Percentiles rank a stretch among this genome's conserved stretches.
Conservation (phyloP, 805 yeast species). For the Ogataea philodendri region DNA sequence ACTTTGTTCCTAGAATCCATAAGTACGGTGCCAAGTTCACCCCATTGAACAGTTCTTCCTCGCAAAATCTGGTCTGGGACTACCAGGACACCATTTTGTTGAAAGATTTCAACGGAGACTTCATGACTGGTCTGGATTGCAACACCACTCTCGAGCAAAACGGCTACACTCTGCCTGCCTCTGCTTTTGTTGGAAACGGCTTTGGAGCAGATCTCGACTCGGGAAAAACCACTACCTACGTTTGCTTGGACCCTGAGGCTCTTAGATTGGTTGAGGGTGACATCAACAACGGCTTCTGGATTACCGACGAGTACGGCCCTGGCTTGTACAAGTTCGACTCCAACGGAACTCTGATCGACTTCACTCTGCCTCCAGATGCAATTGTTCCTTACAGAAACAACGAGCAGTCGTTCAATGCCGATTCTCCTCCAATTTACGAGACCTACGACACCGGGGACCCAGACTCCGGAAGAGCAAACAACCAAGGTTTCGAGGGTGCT, state of each 20-base stretch:
- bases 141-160: slow-evolving; percentile 27
- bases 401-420: slow-evolving; percentile 25
- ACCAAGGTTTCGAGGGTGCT: slow-evolving; percentile 35
- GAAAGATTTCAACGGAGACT: slow-evolving; percentile 31
- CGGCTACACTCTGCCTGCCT: slow-evolving; percentile 31
- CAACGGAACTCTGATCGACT: slow-evolving; percentile 28
- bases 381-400: slow-evolving; percentile 30
- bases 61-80: slow-evolving; percentile 28
- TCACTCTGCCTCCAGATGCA: slow-evolving; percentile 31
- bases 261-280: slow-evolving; percentile 30
- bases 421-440: slow-evolving; percentile 30
- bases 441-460: slow-evolving; percentile 24
- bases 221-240: slow-evolving; percentile 23
- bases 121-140: slow-evolving; percentile 32
- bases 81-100: slow-evolving; percentile 31
- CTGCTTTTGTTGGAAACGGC: slow-evolving; percentile 32
- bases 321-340: slow-evolving; percentile 29
- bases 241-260: slow-evolving; percentile 33
- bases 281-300: slow-evolving; percentile 34
- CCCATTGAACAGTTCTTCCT: slow-evolving; percentile 22
- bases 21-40: slow-evolving; percentile 27
- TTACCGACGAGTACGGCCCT: slow-evolving; percentile 37
- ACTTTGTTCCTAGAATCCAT: slow-evolving; percentile 29
- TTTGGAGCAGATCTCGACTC: slow-evolving; percentile 28
- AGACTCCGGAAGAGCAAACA: slow-evolving; percentile 31